Evolutionary conservation across 1,284 basidiomycete genomes (phyloP), one percentile per base, ranked within the genome.

Genomic region (Ceraceosorus guamensis): DNA sequence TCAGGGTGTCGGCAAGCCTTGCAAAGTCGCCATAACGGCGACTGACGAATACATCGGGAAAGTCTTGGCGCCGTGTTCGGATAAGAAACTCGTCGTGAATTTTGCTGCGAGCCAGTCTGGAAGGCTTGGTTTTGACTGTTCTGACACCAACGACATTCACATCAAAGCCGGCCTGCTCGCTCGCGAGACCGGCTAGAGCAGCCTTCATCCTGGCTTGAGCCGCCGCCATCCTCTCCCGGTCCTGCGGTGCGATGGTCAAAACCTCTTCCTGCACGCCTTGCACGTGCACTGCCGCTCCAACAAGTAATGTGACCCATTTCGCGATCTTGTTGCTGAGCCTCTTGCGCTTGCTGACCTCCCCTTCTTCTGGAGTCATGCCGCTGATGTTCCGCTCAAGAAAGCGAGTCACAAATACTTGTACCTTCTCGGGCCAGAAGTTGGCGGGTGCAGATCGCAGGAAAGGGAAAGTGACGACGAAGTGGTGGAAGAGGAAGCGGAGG

Each of bases 1-100:
- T 55, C 31, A 75, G 60, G 13, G 68, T 66, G 13, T 73, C 63
- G 43, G 70, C 67, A 8, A 75, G 61, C 14, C 57, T 55, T 68
- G 81, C 86, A 77, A 98, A 97, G 74, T 98, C 93, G 11, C 93
- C 92, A 73, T 98, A 93, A 62, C 95, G 82, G 57, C 95, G 83
- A 0, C 90, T 89, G 2, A 97, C 93, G 73, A 84, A 91, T 4
- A 90, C 82, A 65, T 95, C 91, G 1, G 81, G 81, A 59, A 82
- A 82, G 10, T 83, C 82, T 3, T 84, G 82, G 35, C 89, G 81
- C 11, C 86, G 82, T 0, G 93, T 98, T 33, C 89, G 84, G 39
- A 98, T 85, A 68, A 98, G 85, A 76, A 98, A 98, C 80, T 97
- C 93, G 48, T 73, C 69, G 48, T 73, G 72, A 4, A 57, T 49